These are phyloP conservation scores for Wallacemonas collosoma DNA, from an alignment of 208 protist genomes.

Conservation along the genomic window DNA sequence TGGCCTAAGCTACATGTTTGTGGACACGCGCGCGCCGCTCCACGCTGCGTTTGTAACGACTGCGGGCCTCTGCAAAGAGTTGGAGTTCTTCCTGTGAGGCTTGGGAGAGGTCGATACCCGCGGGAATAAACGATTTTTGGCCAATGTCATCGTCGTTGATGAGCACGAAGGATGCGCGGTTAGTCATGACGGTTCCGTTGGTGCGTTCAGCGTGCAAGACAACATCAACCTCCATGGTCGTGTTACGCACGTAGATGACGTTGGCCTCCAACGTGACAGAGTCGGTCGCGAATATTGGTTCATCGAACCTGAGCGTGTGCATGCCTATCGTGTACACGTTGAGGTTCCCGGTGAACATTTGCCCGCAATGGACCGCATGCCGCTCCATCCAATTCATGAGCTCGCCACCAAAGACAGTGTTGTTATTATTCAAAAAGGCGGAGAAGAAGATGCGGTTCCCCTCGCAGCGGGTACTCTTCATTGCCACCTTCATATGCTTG, in stretches of 20 bases:
- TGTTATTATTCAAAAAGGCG: constrained; percentile 91
- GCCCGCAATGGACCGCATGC: constrained; percentile 85
- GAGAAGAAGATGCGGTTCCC: constrained; percentile 90
- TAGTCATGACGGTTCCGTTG: constrained; percentile 65
- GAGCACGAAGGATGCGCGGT: constrained; percentile 85
- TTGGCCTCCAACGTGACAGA: constrained; percentile 85
- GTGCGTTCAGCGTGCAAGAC: constrained; percentile 65
- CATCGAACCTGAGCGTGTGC: constrained; percentile 87
- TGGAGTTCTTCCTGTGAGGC: constrained; percentile 79
- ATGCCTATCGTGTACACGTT: constrained; percentile 90
- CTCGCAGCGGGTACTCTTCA: constrained; percentile 48
- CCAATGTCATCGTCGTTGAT: constrained; percentile 88
- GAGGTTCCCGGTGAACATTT: constrained; percentile 87
- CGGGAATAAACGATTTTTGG: constrained; percentile 68
- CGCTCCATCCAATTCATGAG: constrained; percentile 93
- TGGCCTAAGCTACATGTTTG: background rate
- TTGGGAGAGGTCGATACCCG: constrained; percentile 61
- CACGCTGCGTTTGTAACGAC: constrained; percentile 54
- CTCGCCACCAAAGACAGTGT: constrained; percentile 93
- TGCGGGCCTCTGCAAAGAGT: constrained; percentile 63
- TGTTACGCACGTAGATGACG: constrained; percentile 88
- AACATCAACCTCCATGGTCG: constrained; percentile 92
- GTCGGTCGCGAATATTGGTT: constrained; percentile 85
- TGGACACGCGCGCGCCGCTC: constrained; percentile 26
- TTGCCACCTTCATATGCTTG: constrained; percentile 59